A percentile compares a stretch with the other conserved stretches of the same genome.
These are phyloP conservation scores for Claviceps cyperi DNA, from an alignment of 2,329 filamentous ascomycete species.

Conservation along the genomic window DNA sequence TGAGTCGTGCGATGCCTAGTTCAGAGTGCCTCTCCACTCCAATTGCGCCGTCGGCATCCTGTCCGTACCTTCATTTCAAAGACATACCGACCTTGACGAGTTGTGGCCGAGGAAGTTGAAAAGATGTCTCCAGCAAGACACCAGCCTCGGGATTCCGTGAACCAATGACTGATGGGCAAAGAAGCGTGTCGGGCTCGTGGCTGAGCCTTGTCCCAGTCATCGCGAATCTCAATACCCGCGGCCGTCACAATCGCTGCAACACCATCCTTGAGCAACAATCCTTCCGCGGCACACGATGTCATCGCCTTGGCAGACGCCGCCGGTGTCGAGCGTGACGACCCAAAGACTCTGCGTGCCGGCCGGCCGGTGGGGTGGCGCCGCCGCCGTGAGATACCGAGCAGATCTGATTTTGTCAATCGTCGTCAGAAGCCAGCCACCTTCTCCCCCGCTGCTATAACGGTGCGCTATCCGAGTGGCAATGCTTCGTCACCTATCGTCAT, in stretches of 20 bases:
- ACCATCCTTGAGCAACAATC: not conserved
- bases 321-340: not conserved
- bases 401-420: not conserved
- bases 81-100: no score
- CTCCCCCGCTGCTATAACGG: not conserved
- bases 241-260: not conserved
- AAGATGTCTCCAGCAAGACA: no score
- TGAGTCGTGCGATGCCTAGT: not conserved
- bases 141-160: no score
- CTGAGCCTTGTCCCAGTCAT: not conserved
- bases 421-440: not conserved
- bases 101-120: no score
- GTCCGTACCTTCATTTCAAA: no score
- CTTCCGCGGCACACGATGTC: not conserved
- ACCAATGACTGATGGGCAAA: not conserved
- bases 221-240: not conserved
- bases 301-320: not conserved
- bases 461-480: not conserved
- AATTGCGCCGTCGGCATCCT: no score
- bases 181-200: not conserved
- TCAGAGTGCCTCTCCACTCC: no score
- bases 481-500: not conserved
- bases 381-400: not conserved
- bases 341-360: not conserved
- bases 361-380: conserved; percentile 1